Conservation (phyloP, 257 asterid genomes). For the Thymus quinquecostatus region DNA sequence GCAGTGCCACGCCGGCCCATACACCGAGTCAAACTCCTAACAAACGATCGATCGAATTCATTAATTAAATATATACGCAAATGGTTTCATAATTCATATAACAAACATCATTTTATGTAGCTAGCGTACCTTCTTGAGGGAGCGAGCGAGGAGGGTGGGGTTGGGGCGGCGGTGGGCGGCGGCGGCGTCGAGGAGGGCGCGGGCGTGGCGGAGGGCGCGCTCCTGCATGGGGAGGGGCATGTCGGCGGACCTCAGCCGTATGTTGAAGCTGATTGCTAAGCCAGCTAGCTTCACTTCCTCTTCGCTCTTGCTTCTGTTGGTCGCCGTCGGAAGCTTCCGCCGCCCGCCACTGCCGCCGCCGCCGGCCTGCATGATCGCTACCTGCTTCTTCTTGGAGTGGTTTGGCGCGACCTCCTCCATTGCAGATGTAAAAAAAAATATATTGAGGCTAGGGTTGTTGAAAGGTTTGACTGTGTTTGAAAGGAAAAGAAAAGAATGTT, state of each 20-base stretch:
- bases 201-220: conserved; percentile 67
- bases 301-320: not conserved
- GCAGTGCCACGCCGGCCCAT: conserved; percentile 97
- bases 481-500: conserved; percentile 34
- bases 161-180: conserved; percentile 52
- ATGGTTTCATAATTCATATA: too few species aligned
- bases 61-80: too few species aligned
- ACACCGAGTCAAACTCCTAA: conserved; percentile 79
- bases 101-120: too few species aligned
- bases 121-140: conserved; percentile 62
- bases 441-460: too few species aligned
- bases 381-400: conserved; percentile 27
- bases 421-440: too few species aligned
- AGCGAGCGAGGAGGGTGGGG: conserved; percentile 74
- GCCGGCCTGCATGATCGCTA: not conserved
- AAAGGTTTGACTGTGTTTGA: conserved; percentile 38
- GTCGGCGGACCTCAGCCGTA: conserved; percentile 70
- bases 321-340: not conserved
- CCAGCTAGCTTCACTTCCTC: conserved; percentile 65
- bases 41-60: not conserved
- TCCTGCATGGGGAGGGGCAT: conserved; percentile 82
- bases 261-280: conserved; percentile 55
- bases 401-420: conserved; percentile 21
- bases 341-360: conserved; percentile 8
- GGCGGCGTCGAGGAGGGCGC: conserved; percentile 53